phyloP scores from a whole-genome alignment of 495 filamentous ascomycete genomes.

The Hyaloscypha bicolor region DNA sequence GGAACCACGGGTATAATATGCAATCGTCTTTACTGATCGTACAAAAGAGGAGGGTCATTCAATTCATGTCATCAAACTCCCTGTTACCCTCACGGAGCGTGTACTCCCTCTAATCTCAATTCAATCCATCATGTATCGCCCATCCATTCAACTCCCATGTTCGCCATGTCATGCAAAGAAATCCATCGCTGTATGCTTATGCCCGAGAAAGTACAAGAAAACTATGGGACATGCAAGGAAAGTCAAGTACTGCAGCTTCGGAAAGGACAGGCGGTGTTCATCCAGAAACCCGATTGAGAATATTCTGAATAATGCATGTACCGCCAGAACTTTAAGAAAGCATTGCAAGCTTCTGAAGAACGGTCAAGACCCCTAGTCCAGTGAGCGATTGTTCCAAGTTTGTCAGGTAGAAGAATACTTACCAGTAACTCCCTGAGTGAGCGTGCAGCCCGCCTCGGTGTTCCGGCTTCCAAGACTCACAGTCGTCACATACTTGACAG shows the following conservation, averaged over 20 bases:
- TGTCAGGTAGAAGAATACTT: slow-evolving; percentile 33
- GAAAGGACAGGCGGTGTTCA: not conserved
- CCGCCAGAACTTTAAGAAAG: slow-evolving; percentile 12
- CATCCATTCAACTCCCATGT: not conserved
- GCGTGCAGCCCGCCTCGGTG: slow-evolving; percentile 81
- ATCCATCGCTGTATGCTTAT: not conserved
- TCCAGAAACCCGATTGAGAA: not conserved
- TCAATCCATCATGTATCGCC: not conserved
- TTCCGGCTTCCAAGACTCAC: slow-evolving; percentile 83
- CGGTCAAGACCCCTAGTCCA: slow-evolving; percentile 40
- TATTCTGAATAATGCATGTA: not conserved
- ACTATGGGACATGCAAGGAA: not conserved
- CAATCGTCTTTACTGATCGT: slow-evolving; percentile 4
- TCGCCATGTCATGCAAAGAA: not conserved
- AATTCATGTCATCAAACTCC: slow-evolving; percentile 2
- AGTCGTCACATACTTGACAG: slow-evolving; percentile 70
- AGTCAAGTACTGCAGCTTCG: not conserved
- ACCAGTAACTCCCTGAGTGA: slow-evolving; percentile 91
- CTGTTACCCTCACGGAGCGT: not conserved
- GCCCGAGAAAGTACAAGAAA: not conserved
- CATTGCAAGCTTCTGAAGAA: slow-evolving; percentile 41
- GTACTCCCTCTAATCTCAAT: not conserved
- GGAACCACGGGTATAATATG: not conserved
- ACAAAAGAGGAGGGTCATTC: slow-evolving; percentile 9
- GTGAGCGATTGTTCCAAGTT: slow-evolving; percentile 17